phyloP scores from a whole-genome alignment of 768 basidiomycete genomes.

The Leccinum pellstonianum region DNA sequence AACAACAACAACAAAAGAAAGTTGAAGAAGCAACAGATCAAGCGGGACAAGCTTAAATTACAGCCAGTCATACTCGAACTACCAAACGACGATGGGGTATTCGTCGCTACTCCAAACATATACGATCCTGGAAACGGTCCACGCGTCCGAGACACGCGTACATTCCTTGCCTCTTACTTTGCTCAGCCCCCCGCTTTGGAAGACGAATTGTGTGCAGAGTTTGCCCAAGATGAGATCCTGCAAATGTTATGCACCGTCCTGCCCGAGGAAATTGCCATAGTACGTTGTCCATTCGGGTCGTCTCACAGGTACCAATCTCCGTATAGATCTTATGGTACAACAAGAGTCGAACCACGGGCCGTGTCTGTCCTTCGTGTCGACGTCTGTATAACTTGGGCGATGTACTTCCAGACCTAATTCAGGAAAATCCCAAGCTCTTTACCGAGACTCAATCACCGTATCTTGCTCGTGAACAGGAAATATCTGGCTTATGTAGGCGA shows the following conservation, averaged over 20 bases:
- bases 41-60: slow-evolving; percentile 33
- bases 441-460: slow-evolving; percentile 35
- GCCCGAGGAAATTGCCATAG: slow-evolving; percentile 70
- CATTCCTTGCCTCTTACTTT: slow-evolving; percentile 67
- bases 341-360: slow-evolving; percentile 66
- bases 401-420: slow-evolving; percentile 48
- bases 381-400: slow-evolving; percentile 73
- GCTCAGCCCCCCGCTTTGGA: slow-evolving; percentile 62
- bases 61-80: neutral
- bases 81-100: slow-evolving; percentile 10
- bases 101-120: slow-evolving; percentile 57
- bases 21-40: slow-evolving; percentile 32
- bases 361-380: slow-evolving; percentile 78
- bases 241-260: slow-evolving; percentile 70
- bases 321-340: slow-evolving; percentile 80
- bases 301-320: neutral
- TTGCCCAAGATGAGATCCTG: slow-evolving; percentile 70
- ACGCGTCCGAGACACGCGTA: slow-evolving; percentile 63
- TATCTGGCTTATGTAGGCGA: slow-evolving; percentile 74
- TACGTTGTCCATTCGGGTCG: slow-evolving; percentile 34
- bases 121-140: slow-evolving; percentile 79
- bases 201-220: slow-evolving; percentile 72
- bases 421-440: slow-evolving; percentile 18
- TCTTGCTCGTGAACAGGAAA: slow-evolving; percentile 58
- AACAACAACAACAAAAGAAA: slow-evolving; percentile 49